Percentiles rank a stretch among this genome's conserved stretches.
These are phyloP conservation scores for Pseudocercospora vitis DNA, from an alignment of 2,329 filamentous ascomycete species.

Conservation along the genomic window DNA sequence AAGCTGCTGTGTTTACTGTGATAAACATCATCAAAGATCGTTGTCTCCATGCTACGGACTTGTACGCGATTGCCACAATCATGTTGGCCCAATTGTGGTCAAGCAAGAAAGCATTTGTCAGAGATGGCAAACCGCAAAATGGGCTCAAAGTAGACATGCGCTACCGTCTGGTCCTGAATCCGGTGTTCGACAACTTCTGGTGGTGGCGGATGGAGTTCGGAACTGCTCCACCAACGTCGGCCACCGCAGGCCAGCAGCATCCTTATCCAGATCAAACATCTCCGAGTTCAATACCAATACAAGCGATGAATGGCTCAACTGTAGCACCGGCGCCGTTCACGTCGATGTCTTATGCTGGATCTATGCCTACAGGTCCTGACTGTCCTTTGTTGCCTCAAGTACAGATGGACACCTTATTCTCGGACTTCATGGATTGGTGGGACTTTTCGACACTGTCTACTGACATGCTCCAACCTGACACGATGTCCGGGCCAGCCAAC, in stretches of 20 bases:
- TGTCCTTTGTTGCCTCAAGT: neutral
- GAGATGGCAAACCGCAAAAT: conserved; percentile 11
- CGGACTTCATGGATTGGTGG: conserved; percentile 8
- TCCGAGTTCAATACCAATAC: neutral
- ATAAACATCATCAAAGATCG: conserved; percentile 4
- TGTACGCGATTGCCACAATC: neutral
- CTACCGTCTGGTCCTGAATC: conserved; percentile 11
- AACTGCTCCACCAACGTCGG: neutral
- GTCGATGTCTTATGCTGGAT: neutral
- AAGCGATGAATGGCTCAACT: too few species aligned
- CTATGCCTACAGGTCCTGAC: neutral
- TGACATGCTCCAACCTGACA: neutral
- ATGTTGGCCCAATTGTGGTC: conserved; percentile 12
- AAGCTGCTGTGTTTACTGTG: conserved; percentile 5
- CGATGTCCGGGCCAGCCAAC: neutral
- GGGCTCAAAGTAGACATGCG: conserved; percentile 11
- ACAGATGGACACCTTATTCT: conserved; percentile 8
- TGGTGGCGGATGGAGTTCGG: conserved; percentile 15
- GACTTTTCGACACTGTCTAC: neutral
- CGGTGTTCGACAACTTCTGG: conserved; percentile 13
- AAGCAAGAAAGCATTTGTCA: conserved; percentile 12
- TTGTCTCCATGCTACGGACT: neutral
- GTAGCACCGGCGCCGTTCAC: neutral
- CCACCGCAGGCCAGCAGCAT: neutral
- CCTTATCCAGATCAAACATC: neutral